Base-by-base conservation (phyloP, 805 yeast genomes). In the Starmera pachycereana region DNA sequence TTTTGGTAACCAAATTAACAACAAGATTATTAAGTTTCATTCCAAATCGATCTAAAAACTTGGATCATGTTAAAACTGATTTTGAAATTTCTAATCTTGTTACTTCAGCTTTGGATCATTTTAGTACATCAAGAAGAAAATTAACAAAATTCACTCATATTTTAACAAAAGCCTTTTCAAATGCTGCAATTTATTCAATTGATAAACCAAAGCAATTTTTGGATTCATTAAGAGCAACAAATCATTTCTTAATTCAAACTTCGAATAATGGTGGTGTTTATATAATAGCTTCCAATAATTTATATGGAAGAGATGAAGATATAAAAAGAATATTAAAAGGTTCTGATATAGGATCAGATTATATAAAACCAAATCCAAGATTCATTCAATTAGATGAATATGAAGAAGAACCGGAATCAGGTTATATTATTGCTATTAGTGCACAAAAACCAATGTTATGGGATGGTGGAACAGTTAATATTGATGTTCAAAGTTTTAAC, bases 371-470 rank as follows among this genome's bases (percentile, higher is more conserved):
- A 32, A 42, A 37, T 13, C 43, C 50, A 6, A 16, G 43, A 2
- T 36, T 50, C 13, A 31, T 48, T 19, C 51, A 46, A 5, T 28
- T 46, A n/a, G 53, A 51, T 41, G 49, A 51, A 30, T 52, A 50
- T 32, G 52, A 55, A 19, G 53, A 59, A n/a, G 62, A 61, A n/a
- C 46, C 50, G 19, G 52, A 53, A 13, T 37, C 48, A 8, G 84
- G 87, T 0, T 86, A 84, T 47, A 71, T 86, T 12, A 51, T 88
- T 25, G 81, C 86, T 0, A 60, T 89, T 5, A 78, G 85, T 50
- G 88, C 95, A 0, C 71, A 80, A 3, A 85, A 85, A 51, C 94
- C 96, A 0, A 72, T 89, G 60, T 76, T 84, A 37, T 90, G 97
- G 97, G 88, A 83, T 44, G 97, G 97, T 5, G 70, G 74, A 13